Base-by-base conservation (phyloP, 2,329 filamentous ascomycete genomes). In the Calonectria leucothoes region DNA sequence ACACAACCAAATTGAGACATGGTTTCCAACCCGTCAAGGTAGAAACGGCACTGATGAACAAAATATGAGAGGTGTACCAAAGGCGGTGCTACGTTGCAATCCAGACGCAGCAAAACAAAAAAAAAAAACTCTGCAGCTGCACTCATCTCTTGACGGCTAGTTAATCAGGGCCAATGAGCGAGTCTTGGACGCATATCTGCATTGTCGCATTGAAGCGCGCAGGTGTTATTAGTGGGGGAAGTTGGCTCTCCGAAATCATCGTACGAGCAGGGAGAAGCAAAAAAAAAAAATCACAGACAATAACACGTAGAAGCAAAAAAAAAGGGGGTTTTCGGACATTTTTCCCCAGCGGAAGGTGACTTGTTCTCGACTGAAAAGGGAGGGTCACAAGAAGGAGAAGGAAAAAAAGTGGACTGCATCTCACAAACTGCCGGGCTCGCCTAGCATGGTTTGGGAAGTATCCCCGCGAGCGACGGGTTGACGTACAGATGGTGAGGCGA, bases 361-460 rank as follows among this genome's bases (percentile, higher is more conserved):
- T 31, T 31, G 15, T 52, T 29, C 27, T 52, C 49, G 15, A 29
- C 31, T 1, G 51, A 55, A n/a, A 11, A 8, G 39, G 6, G 20
- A 20, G 42, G 20, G 42, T 45, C 42, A 45, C 42, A 45, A 39
- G 55, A 17, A 39, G 20, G n/a, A 35, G 15, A 15, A 33, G 20
- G 20, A 23, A 33, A 37, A 61, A 61, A 61, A 61, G 55, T 61
- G 55, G 33, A 61, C 31, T 14, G 33, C 23, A 20, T 61, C 25
- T 61, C 2, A n/a, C 31, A 61, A 61, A 61, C 33, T 61, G 55
- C 55, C 55, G 55, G 55, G 12, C 33, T 61, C 55, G 33, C 55
- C 55, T 61, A 61, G 14, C 55, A 61, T 61, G 55, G 33, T 61
- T 61, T 29, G 55, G 55, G 55, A 39, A 61, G 55, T 61, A 61